Conservation (phyloP, 2,329 filamentous ascomycete species). For the Aspergillus chevalieri region DNA sequence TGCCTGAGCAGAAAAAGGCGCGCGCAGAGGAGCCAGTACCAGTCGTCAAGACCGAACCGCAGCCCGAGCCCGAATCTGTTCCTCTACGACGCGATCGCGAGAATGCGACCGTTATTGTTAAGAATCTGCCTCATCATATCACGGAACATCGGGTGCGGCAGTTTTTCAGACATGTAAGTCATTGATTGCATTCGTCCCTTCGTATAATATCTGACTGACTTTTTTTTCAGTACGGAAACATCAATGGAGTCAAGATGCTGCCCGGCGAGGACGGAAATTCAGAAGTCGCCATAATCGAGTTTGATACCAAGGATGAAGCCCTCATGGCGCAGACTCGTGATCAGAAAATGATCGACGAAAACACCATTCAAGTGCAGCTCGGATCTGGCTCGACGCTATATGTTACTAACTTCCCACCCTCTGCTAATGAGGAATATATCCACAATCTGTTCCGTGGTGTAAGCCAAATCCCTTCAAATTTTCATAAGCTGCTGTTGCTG, state of each 20-base stretch:
- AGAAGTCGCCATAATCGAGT: slow-evolving; percentile 74
- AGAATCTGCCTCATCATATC: slow-evolving; percentile 64
- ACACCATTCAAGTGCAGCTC: slow-evolving; percentile 65
- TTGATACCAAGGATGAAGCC: slow-evolving; percentile 72
- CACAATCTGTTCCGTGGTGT: slow-evolving; percentile 53
- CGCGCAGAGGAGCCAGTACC: slow-evolving; percentile 41
- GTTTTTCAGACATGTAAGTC: slow-evolving; percentile 71
- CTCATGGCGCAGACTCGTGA: slow-evolving; percentile 74
- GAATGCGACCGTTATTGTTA: slow-evolving; percentile 76
- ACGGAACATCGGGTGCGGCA: slow-evolving; percentile 70
- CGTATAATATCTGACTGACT: slow-evolving; percentile 6
- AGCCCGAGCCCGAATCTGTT: slow-evolving; percentile 25
- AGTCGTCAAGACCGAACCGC: slow-evolving; percentile 11
- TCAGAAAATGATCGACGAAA: slow-evolving; percentile 69
- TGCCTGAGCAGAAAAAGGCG: slow-evolving; percentile 62
- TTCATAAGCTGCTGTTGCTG: slow-evolving; percentile 4
- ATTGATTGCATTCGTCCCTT: neutral
- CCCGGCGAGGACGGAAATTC: slow-evolving; percentile 56
- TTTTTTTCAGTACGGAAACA: slow-evolving; percentile 60
- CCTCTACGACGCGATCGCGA: slow-evolving; percentile 75
- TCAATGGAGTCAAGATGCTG: slow-evolving; percentile 69
- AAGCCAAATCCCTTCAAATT: slow-evolving; percentile 11
- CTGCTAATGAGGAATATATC: slow-evolving; percentile 45
- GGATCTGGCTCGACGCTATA: slow-evolving; percentile 78
- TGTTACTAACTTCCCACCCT: slow-evolving; percentile 77